These are phyloP conservation scores for Mucuna pruriens DNA, from an alignment of 306 rosid species.

Conservation along the genomic window DNA sequence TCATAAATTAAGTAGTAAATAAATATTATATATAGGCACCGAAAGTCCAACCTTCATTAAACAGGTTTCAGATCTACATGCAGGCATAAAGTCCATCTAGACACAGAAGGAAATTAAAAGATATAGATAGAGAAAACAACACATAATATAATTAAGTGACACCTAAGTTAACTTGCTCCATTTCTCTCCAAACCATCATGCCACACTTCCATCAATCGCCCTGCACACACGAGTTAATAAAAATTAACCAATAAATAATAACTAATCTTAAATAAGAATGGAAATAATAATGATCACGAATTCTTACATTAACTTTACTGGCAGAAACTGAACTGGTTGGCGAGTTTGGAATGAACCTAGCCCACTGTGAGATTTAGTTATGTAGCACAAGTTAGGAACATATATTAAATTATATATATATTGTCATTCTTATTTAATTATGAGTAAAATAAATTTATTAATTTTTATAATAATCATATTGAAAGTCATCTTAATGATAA, in stretches of 20 bases:
- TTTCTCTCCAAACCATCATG: background rate
- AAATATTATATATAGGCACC: background rate
- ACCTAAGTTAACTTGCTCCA: slow-evolving; percentile 38
- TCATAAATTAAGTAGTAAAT: background rate
- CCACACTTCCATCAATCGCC: slow-evolving; percentile 36
- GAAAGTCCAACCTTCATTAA: background rate
- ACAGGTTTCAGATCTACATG: slow-evolving; percentile 19
- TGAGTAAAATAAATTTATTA: too few relatives aligned
- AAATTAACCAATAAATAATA: slow-evolving; percentile 29
- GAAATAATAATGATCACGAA: background rate
- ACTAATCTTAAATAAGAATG: too few relatives aligned
- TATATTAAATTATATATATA: too few relatives aligned
- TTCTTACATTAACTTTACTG: slow-evolving; percentile 54
- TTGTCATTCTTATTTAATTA: too few relatives aligned
- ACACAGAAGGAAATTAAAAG: slow-evolving; percentile 23
- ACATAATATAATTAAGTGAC: slow-evolving; percentile 31
- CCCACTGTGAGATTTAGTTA: slow-evolving; percentile 67
- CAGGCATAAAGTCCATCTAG: slow-evolving; percentile 22
- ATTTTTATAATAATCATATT: too few relatives aligned
- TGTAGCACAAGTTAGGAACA: background rate
- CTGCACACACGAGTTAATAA: slow-evolving; percentile 33
- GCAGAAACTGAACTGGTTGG: slow-evolving; percentile 63
- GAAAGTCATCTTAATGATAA: too few relatives aligned
- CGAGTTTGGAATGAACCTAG: slow-evolving; percentile 85
- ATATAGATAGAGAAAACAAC: background rate